Percentiles rank a stretch among this genome's conserved stretches.
These are phyloP conservation scores for Apiotrichum sp. DNA, from an alignment of 1,284 basidiomycete species.

Conservation along the genomic window DNA sequence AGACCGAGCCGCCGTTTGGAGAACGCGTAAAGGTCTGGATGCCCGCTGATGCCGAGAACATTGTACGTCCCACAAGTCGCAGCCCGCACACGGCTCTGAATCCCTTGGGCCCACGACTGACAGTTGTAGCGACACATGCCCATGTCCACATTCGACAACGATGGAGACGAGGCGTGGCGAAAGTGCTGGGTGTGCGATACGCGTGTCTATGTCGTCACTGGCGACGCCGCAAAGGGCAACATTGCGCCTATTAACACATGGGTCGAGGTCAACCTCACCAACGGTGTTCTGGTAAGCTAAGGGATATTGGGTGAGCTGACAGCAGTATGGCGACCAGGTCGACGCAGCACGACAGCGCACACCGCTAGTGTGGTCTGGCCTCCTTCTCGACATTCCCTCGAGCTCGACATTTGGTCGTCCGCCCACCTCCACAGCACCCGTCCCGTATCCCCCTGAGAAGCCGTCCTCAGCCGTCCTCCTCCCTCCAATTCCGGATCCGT, in stretches of 20 bases:
- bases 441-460: slow-evolving; percentile 6
- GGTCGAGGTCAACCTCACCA: slow-evolving; percentile 26
- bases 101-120: not conserved
- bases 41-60: slow-evolving; percentile 10
- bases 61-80: slow-evolving; percentile 11
- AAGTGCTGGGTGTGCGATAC: slow-evolving; percentile 36
- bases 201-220: slow-evolving; percentile 20
- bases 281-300: slow-evolving; percentile 30
- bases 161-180: slow-evolving; percentile 23
- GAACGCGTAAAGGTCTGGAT: slow-evolving; percentile 13
- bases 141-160: slow-evolving; percentile 12
- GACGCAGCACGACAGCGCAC: slow-evolving; percentile 8
- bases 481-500: slow-evolving; percentile 40
- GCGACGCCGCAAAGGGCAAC: slow-evolving; percentile 13
- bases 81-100: too few species aligned
- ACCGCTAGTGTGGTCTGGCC: slow-evolving; percentile 21
- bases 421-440: slow-evolving; percentile 19
- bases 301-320: not conserved
- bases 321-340: slow-evolving; percentile 26
- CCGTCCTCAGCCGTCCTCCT: slow-evolving; percentile 7
- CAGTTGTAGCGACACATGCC: slow-evolving; percentile 3
- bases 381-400: slow-evolving; percentile 16
- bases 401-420: slow-evolving; percentile 17
- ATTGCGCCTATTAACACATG: slow-evolving; percentile 21
- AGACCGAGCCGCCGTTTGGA: slow-evolving; percentile 1